Percentiles rank a stretch among this genome's conserved stretches.
phyloP scores from a whole-genome alignment of 2,329 filamentous ascomycete species.

The Colletotrichum liaoningense region DNA sequence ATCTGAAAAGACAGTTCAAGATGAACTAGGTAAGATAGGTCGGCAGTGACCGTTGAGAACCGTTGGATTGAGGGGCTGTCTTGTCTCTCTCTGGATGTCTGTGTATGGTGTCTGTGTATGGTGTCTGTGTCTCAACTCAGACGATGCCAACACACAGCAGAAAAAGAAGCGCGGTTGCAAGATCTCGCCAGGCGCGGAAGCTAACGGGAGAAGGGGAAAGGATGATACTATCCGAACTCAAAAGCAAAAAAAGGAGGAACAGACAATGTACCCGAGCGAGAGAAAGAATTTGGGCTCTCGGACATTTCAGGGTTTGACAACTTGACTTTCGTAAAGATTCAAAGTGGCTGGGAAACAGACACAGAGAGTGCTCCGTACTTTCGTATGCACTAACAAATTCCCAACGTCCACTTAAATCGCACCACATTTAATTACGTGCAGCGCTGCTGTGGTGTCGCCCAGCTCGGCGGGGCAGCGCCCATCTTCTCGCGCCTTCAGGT shows the following conservation, averaged over 20 bases:
- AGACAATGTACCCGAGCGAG: neutral
- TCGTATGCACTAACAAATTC: no score
- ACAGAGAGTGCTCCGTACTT: no score
- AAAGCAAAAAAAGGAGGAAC: neutral
- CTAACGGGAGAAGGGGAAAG: neutral
- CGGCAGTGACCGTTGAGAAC: neutral
- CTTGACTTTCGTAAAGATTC: neutral
- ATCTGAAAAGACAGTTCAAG: neutral
- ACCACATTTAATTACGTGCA: slow-evolving; percentile 19
- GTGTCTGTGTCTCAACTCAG: neutral
- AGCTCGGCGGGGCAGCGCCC: neutral
- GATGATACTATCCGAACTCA: neutral
- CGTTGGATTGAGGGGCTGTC: neutral
- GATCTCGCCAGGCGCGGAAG: neutral
- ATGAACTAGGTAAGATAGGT: neutral
- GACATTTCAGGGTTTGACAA: neutral
- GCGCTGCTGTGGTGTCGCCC: neutral
- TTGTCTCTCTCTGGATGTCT: neutral
- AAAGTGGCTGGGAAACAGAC: slow-evolving; percentile 2
- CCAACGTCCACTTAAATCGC: slow-evolving; percentile 7
- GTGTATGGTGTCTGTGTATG: neutral
- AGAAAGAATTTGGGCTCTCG: neutral
- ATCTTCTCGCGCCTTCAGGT: neutral
- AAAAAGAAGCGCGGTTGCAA: neutral
- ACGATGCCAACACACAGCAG: neutral